phyloP scores from a whole-genome alignment of 164 flowering plant species.

The Euptelea pleiosperma region DNA sequence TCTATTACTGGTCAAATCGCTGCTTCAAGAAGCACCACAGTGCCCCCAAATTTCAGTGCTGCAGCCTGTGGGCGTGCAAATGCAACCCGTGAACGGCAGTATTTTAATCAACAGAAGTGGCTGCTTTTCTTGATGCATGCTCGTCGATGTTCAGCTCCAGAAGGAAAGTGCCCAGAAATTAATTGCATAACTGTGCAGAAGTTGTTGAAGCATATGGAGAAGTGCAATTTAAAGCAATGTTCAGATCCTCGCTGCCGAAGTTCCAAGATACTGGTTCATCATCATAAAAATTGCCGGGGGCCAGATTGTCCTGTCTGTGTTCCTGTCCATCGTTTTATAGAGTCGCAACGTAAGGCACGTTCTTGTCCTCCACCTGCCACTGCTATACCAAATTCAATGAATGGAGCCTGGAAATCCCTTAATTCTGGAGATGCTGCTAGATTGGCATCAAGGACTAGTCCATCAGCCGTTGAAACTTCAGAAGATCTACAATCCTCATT shows the following conservation, averaged over 20 bases:
- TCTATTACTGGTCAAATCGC: constrained; percentile 36
- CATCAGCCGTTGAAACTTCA: constrained; percentile 38
- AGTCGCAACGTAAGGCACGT: constrained; percentile 24
- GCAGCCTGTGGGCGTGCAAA: constrained; percentile 30
- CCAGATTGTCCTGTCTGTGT: constrained; percentile 73
- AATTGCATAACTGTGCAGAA: constrained; percentile 52
- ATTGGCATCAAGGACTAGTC: constrained; percentile 27
- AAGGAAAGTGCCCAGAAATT: constrained; percentile 64
- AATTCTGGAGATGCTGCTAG: constrained; percentile 34
- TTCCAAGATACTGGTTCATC: constrained; percentile 46
- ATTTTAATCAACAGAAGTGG: constrained; percentile 61
- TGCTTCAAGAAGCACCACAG: constrained; percentile 31
- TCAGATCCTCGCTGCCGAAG: constrained; percentile 54
- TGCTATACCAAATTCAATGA: constrained; percentile 25
- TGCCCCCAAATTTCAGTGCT: constrained; percentile 28
- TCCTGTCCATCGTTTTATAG: constrained; percentile 45
- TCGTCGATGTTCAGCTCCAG: constrained; percentile 62
- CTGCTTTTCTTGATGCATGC: constrained; percentile 80
- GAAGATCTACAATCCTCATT: constrained; percentile 51
- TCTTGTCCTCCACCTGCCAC: constrained; percentile 30
- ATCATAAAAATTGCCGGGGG: constrained; percentile 46
- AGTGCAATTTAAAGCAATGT: constrained; percentile 47
- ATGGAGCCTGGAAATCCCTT: constrained; percentile 41
- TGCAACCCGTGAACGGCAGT: constrained; percentile 36
- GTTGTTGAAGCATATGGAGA: constrained; percentile 56